These are phyloP conservation scores for Cytospora paraplurivora DNA, from an alignment of 2,329 filamentous ascomycete species.

Conservation along the genomic window DNA sequence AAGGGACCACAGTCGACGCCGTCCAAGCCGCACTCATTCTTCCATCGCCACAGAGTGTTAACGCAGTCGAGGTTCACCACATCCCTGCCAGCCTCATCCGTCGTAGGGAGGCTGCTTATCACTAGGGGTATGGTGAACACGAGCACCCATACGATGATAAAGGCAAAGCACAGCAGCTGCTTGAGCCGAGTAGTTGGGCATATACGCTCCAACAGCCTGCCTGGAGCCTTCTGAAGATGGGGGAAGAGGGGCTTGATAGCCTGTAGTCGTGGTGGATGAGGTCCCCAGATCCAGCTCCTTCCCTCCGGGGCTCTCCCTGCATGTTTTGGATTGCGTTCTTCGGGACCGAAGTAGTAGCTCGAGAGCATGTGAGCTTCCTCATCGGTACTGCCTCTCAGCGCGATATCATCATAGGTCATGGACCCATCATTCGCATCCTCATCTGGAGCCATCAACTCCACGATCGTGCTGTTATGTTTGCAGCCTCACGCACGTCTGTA, in stretches of 20 bases:
- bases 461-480: background rate
- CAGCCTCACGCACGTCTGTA: background rate
- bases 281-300: background rate
- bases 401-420: background rate
- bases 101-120: conserved; percentile 2
- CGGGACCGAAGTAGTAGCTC: background rate
- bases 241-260: background rate
- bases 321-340: background rate
- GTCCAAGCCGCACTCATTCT: conserved; percentile 60
- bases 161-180: background rate
- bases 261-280: background rate
- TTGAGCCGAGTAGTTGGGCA: background rate
- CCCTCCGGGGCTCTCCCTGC: background rate
- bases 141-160: background rate
- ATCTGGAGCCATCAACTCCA: background rate
- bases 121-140: conserved; percentile 3
- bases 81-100: background rate
- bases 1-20: conserved; percentile 63
- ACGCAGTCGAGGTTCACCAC: conserved; percentile 51
- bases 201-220: background rate
- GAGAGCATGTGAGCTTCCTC: background rate
- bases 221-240: background rate
- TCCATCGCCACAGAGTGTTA: conserved; percentile 57
- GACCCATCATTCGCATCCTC: background rate
- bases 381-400: background rate